phyloP scores from a whole-genome alignment of 2,329 filamentous ascomycete species.

The Nemania sp. region DNA sequence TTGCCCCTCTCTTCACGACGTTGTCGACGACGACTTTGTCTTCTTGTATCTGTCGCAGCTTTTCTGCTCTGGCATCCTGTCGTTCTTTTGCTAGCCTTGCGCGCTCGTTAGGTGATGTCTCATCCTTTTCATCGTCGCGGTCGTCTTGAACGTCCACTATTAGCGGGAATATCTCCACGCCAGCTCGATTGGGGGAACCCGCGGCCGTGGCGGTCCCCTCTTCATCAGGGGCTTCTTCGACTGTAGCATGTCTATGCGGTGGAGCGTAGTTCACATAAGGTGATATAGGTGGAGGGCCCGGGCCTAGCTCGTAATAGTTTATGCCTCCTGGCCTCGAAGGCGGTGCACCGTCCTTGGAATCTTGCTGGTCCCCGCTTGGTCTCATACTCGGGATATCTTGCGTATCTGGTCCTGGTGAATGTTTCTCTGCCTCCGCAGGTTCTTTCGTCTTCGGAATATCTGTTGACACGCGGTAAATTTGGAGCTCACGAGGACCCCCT shows the following conservation, averaged over 20 bases:
- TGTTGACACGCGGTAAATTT: not conserved
- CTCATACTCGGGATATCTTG: not conserved
- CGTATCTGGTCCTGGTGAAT: not conserved
- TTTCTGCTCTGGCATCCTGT: constrained; percentile 10
- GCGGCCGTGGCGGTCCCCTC: not conserved
- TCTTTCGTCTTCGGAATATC: not conserved
- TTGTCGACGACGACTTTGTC: constrained; percentile 10
- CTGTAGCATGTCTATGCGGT: not conserved
- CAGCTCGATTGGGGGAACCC: not conserved
- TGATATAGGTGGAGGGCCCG: not conserved
- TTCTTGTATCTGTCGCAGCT: constrained; percentile 9
- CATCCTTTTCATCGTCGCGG: not conserved
- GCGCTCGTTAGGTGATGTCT: constrained; percentile 3
- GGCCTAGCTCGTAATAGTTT: not conserved
- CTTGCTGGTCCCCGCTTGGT: not conserved
- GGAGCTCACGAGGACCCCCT: no score
- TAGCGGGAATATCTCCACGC: not conserved
- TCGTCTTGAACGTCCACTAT: not conserved
- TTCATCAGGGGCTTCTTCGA: constrained; percentile 9
- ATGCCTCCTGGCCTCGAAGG: not conserved
- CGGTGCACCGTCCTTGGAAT: not conserved
- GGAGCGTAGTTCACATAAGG: not conserved
- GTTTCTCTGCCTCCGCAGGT: not conserved
- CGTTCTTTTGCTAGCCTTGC: constrained; percentile 5
- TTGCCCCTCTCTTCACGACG: constrained; percentile 5